Base-by-base conservation (phyloP, 2,329 filamentous ascomycete species). In the Neonectria neomacrospora region DNA sequence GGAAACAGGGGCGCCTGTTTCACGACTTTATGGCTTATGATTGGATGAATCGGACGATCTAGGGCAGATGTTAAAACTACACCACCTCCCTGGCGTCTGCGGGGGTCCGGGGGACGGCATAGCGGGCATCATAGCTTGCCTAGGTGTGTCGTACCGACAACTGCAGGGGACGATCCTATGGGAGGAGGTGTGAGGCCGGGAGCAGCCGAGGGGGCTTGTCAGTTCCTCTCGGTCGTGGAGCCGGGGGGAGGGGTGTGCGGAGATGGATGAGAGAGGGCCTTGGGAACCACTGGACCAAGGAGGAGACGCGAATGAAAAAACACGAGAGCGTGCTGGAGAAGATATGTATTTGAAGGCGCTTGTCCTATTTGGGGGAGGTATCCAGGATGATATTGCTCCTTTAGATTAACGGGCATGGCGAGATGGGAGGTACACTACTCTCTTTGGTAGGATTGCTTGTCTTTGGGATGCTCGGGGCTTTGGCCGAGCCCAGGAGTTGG, bases 11-110 rank as follows among this genome's bases (percentile, higher is more conserved):
- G 76, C 73, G 76, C 74, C 70, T 78, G 76, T 81, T 81, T 80
- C 77, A 83, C 77, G 79, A 80, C 74, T 70, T 79, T 78, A 84
- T 77, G 83, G 81, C 71, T 80, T 79, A 83, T 86, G 84, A 87
- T 86, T 87, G 85, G 84, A 80, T 70, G 70, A 70, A 56, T 54
- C 58, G 62, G 74, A 74, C 66, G 72, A 74, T 73, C 73, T 76
- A 71, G 69, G 70, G 75, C 70, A 71, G 71, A 64, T 68, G 70
- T 72, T 78, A 81, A 80, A 82, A 80, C 79, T 80, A 84, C 80
- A 78, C 80, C 80, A 80, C 77, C 77, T 75, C 67, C 73, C 66
- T 68, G 61, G 65, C 58, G 61, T 67, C 65, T 71, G 72, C 63
- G 71, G 72, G 67, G 70, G 69, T 63, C 55, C 57, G 59, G 65